phyloP scores from a whole-genome alignment of 352 stramenopile genomes.

The Globisporangium cylindrosporum region DNA sequence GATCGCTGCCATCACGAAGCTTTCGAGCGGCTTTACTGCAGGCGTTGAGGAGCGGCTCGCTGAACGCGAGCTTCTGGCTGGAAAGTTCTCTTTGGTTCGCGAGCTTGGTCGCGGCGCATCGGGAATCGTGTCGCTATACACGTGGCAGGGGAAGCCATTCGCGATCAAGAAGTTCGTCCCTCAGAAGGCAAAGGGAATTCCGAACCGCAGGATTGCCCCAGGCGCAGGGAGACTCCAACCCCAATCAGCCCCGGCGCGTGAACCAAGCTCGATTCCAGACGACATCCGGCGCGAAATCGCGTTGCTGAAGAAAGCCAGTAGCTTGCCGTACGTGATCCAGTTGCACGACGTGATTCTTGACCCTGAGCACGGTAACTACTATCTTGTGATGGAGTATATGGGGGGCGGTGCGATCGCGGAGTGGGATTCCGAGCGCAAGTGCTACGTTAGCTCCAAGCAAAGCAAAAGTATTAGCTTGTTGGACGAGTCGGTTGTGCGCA shows the following conservation, averaged over 20 bases:
- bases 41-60: slow-evolving; percentile 48
- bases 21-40: slow-evolving; percentile 43
- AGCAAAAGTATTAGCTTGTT: slow-evolving; percentile 42
- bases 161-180: slow-evolving; percentile 71
- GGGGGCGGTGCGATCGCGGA: slow-evolving; percentile 73
- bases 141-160: slow-evolving; percentile 59
- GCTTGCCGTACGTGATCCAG: slow-evolving; percentile 59
- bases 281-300: slow-evolving; percentile 70
- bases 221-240: slow-evolving; percentile 1
- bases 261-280: slow-evolving; percentile 33
- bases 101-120: slow-evolving; percentile 71
- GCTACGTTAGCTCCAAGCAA: slow-evolving; percentile 50
- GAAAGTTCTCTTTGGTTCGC: slow-evolving; percentile 65
- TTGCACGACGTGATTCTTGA: slow-evolving; percentile 80
- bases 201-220: slow-evolving; percentile 42
- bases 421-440: slow-evolving; percentile 63
- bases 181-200: slow-evolving; percentile 48
- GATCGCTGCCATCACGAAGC: slow-evolving; percentile 38
- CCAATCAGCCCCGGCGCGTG: neutral
- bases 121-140: slow-evolving; percentile 71
- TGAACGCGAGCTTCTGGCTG: slow-evolving; percentile 54
- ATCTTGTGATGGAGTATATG: slow-evolving; percentile 87
- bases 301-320: slow-evolving; percentile 73
- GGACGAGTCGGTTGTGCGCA: slow-evolving; percentile 42
- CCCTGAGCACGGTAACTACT: slow-evolving; percentile 47